phyloP scores from a whole-genome alignment of 352 stramenopile genomes.

The Pythium scleroteichum region DNA sequence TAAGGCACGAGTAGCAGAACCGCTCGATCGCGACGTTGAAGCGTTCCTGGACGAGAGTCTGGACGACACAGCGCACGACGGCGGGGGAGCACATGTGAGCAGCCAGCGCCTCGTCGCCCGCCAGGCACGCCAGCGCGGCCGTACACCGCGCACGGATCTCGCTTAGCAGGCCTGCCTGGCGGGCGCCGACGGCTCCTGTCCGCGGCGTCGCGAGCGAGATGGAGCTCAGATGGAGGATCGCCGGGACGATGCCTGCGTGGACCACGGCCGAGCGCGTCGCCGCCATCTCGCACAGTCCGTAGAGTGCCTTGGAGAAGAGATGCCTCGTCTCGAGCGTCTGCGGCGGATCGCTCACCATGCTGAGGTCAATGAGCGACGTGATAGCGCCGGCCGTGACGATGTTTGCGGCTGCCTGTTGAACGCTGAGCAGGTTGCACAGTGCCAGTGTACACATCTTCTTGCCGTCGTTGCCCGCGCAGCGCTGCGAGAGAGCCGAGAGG shows the following conservation, averaged over 20 bases:
- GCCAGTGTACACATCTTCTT: slow-evolving; percentile 81
- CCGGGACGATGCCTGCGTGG: slow-evolving; percentile 53
- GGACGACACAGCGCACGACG: slow-evolving; percentile 60
- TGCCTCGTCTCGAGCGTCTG: slow-evolving; percentile 52
- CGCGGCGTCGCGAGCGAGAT: not conserved
- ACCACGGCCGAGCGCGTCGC: slow-evolving; percentile 51
- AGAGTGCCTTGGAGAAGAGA: slow-evolving; percentile 66
- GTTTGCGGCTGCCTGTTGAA: slow-evolving; percentile 67
- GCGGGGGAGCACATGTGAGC: slow-evolving; percentile 42
- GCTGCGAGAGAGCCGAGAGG: slow-evolving; percentile 49
- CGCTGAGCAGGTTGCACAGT: slow-evolving; percentile 75
- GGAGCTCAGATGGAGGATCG: slow-evolving; percentile 54
- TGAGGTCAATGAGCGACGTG: slow-evolving; percentile 61
- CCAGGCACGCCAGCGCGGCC: slow-evolving; percentile 62
- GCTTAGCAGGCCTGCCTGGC: slow-evolving; percentile 28
- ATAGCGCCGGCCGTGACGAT: slow-evolving; percentile 72
- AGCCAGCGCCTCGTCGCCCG: slow-evolving; percentile 41
- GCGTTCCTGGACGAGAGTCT: slow-evolving; percentile 51
- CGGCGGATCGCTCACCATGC: slow-evolving; percentile 35
- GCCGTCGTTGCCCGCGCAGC: slow-evolving; percentile 37
- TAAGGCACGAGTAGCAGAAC: slow-evolving; percentile 72
- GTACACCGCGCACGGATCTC: slow-evolving; percentile 66
- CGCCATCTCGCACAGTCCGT: slow-evolving; percentile 62
- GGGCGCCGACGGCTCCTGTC: slow-evolving; percentile 4
- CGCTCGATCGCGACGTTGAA: slow-evolving; percentile 61